phyloP scores from a whole-genome alignment of 176 grass and related monocot genomes.

The Musa itinerans region DNA sequence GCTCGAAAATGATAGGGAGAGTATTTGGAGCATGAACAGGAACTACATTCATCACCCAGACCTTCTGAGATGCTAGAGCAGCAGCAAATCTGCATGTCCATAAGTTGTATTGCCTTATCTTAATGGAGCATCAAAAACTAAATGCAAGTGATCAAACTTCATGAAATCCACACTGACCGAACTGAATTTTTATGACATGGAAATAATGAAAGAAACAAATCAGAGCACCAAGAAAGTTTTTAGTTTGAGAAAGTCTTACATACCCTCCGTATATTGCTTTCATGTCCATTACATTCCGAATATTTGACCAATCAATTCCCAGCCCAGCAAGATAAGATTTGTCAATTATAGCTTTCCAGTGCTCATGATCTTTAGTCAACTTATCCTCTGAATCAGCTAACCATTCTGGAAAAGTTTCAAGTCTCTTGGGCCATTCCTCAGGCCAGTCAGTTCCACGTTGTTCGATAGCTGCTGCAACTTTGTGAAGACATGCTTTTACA shows the following conservation, averaged over 20 bases:
- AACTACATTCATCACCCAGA: slow-evolving; percentile 98
- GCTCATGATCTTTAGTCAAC: slow-evolving; percentile 49
- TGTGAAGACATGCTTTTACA: slow-evolving; percentile 76
- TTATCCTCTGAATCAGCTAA: slow-evolving; percentile 56
- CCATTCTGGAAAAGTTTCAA: slow-evolving; percentile 72
- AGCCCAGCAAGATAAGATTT: slow-evolving; percentile 89
- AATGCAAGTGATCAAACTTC: not conserved
- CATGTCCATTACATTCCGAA: slow-evolving; percentile 88
- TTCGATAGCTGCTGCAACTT: slow-evolving; percentile 75
- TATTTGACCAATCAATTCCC: slow-evolving; percentile 83
- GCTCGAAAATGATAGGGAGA: slow-evolving; percentile 78
- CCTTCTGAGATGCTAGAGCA: slow-evolving; percentile 60
- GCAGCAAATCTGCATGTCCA: slow-evolving; percentile 71
- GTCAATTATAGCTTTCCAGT: slow-evolving; percentile 75
- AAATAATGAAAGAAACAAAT: slow-evolving; percentile 6
- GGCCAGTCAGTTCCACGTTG: slow-evolving; percentile 89
- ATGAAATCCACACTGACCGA: not conserved
- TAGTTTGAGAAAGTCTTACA: slow-evolving; percentile 5
- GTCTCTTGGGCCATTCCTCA: slow-evolving; percentile 90
- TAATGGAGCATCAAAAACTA: not conserved
- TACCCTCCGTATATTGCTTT: slow-evolving; percentile 90
- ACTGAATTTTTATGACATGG: not conserved
- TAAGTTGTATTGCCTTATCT: not conserved
- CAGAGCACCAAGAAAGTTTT: not conserved
- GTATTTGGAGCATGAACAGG: slow-evolving; percentile 71